Evolutionary conservation across 345 rosid species (phyloP).

Genomic region (Syzygium aromaticum): DNA sequence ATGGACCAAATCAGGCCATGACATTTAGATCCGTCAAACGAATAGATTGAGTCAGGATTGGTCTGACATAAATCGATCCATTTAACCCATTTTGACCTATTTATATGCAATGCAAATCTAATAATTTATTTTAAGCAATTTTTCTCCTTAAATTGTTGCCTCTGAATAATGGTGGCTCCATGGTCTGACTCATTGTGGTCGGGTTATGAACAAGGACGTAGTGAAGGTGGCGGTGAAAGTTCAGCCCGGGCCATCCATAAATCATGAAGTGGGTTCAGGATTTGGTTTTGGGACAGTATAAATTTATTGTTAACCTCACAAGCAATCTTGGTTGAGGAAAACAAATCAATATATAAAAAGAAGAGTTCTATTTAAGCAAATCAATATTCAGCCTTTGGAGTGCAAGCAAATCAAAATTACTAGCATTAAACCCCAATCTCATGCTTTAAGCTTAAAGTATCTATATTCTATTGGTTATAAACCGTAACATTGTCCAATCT

Average conservation of each 20-base stretch:
- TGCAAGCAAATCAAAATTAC: background rate
- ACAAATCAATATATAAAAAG: too few relatives aligned
- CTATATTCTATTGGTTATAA: background rate
- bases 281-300: background rate
- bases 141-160: too few relatives aligned
- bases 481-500: background rate
- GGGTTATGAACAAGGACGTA: background rate
- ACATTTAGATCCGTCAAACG: background rate
- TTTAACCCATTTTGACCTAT: too few relatives aligned
- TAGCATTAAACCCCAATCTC: background rate
- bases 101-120: too few relatives aligned
- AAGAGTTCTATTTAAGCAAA: background rate
- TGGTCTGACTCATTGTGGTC: rapidly evolving
- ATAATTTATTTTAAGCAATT: too few relatives aligned
- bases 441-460: background rate
- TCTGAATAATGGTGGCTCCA: background rate
- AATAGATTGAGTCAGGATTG: background rate
- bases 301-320: background rate
- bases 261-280: too few relatives aligned
- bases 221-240: background rate
- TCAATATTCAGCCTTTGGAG: background rate
- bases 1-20: background rate
- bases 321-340: background rate
- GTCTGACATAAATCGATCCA: too few relatives aligned
- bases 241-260: background rate